phyloP scores from a whole-genome alignment of 768 basidiomycete genomes.

The Gloeopeniophorella convolvens region DNA sequence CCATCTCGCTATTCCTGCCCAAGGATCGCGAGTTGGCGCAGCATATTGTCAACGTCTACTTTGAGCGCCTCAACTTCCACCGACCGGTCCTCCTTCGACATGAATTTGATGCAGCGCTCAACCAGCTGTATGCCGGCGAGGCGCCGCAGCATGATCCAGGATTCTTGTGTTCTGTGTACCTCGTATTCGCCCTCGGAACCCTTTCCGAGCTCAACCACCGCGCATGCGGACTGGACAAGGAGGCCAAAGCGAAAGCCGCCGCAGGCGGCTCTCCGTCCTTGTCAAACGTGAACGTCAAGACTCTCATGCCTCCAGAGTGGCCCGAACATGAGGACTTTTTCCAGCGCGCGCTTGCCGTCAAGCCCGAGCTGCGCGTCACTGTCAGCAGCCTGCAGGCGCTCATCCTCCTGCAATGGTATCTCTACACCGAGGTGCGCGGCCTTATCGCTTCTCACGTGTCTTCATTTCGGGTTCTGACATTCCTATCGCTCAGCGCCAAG shows the following conservation, averaged over 20 bases:
- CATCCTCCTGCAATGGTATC: constrained; percentile 82
- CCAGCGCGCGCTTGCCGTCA: constrained; percentile 66
- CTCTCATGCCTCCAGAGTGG: constrained; percentile 62
- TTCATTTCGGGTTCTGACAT: constrained; percentile 12
- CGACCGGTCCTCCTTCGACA: constrained; percentile 67
- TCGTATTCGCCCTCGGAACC: constrained; percentile 75
- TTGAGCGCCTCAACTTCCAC: constrained; percentile 69
- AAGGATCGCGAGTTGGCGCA: constrained; percentile 65
- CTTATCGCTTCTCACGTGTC: neutral
- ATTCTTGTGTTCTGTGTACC: constrained; percentile 69
- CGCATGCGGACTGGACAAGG: constrained; percentile 45
- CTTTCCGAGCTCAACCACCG: constrained; percentile 76
- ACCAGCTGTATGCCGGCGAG: constrained; percentile 57
- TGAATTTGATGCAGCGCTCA: constrained; percentile 60
- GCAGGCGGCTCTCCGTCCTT: constrained; percentile 29
- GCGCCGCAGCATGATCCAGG: constrained; percentile 62
- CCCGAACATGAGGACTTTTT: constrained; percentile 83
- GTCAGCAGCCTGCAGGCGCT: constrained; percentile 78
- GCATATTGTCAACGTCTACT: constrained; percentile 64
- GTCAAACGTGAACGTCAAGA: constrained; percentile 38
- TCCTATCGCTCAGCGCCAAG: constrained; percentile 57
- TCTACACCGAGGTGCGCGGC: constrained; percentile 71
- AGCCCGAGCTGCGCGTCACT: constrained; percentile 78
- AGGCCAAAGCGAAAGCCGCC: constrained; percentile 31
- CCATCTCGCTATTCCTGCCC: constrained; percentile 62